Evolutionary conservation across 371 early-diverging fungal genomes (phyloP).

Genomic region (Coemansia sp.): DNA sequence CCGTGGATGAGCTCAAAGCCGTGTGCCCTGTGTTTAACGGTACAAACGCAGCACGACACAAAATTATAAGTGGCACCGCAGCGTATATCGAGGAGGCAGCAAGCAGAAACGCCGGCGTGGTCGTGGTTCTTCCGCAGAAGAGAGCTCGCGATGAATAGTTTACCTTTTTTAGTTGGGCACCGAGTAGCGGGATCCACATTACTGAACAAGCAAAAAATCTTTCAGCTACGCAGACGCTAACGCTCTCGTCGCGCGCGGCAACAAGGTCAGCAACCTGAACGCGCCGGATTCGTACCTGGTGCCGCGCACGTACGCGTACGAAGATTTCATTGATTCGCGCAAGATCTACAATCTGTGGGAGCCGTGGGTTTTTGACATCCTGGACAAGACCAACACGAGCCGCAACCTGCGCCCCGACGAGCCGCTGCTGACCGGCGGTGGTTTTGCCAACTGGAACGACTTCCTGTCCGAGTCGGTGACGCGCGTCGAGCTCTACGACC

Average conservation of each 20-base stretch:
- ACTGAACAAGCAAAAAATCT: too few species aligned
- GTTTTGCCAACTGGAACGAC: conserved; percentile 41
- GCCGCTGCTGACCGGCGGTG: conserved; percentile 40
- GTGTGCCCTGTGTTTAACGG: too few species aligned
- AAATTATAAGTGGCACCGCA: too few species aligned
- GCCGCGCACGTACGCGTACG: conserved; percentile 37
- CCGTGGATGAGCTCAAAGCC: too few species aligned
- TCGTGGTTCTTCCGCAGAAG: too few species aligned
- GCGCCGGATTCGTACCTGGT: conserved; percentile 40
- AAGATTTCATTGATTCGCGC: conserved; percentile 28
- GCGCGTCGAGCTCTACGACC: conserved; percentile 43
- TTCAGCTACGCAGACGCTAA: conserved; percentile 4
- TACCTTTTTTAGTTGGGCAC: too few species aligned
- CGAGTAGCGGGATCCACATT: too few species aligned
- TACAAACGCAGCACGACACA: too few species aligned
- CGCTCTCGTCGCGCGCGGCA: conserved; percentile 27
- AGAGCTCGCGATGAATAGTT: too few species aligned
- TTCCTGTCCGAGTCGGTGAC: conserved; percentile 40
- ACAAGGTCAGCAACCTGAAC: conserved; percentile 39
- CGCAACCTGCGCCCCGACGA: conserved; percentile 36
- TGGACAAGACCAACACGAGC: conserved; percentile 37
- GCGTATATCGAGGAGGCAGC: too few species aligned
- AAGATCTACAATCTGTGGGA: conserved; percentile 47
- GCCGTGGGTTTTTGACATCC: conserved; percentile 40
- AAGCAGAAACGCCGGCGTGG: too few species aligned